Evolutionary conservation across 176 grass and related monocot genomes (phyloP), one percentile per base, ranked within the genome.

Genomic region (Ananas comosus): DNA sequence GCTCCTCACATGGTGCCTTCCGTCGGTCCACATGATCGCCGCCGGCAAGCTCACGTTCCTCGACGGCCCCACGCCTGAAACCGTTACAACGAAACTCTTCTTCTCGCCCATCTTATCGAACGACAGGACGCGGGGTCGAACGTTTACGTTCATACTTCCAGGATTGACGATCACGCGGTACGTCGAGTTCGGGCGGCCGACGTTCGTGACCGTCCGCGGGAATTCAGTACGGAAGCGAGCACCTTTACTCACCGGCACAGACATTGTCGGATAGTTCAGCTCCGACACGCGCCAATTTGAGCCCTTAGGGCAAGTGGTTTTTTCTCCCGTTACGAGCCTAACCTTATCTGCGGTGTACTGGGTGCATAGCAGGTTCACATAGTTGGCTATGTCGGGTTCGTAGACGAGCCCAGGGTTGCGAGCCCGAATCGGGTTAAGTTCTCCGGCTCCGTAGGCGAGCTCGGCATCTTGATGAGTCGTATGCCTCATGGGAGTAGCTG

Each of bases 191-290:
- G 67, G 12, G 2, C 19, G 16, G 0, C 82, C 82, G 42, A 85
- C 82, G 75, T 85, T 89, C 75, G 82, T 89, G 70, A 85, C 82
- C 0, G 71, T 65, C 17, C 86, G 79, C 0, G 67, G 71, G 67
- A 89, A 89, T 1, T 2, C 10, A 10, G 49, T 18, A 14, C 4
- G 50, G 63, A 89, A 82, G 23, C 33, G 33, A 54, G 56, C 64
- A 2, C 61, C 16, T 0, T 63, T 9, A 0, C 0, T 4, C 2
- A 69, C 74, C 12, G 7, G 59, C 2, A 70, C 49, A 2, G 70
- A 65, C 81, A 88, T 88, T 10, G 86, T 83, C 12, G 86, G 86
- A 48, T 88, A 81, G 73, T 84, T 88, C 25, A 84, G 81, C 33
- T 42, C 4, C 33, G 33, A 0, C 5, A 42, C 33, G 4, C 33